Evolutionary conservation across 2,329 filamentous ascomycete genomes (phyloP), one percentile per base, ranked within the genome.

Genomic region (Metarhizium anisopliae): DNA sequence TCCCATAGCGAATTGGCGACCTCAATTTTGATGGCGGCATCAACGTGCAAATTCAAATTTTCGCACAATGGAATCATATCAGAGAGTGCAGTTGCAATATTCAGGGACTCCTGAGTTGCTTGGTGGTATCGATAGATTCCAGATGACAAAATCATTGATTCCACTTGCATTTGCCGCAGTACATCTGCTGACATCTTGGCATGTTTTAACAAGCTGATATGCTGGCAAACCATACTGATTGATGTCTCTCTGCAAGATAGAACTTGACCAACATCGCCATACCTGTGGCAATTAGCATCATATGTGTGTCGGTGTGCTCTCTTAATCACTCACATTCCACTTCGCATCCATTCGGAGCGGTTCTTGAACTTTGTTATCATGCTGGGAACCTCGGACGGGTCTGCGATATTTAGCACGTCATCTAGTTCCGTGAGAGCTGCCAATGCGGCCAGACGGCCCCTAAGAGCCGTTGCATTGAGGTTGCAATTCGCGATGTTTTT

Each of bases 1-100:
- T 95, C 90, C 93, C 94, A 99, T 1, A 99, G 75, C 6, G 95
- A 90, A 64, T 88, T 90, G 11, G 95, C 92, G 7, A 89, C 83
- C 68, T 97, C 94, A 54, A 93, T 82, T 60, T 86, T 84, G 43
- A 91, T 83, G 13, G 85, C 85, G 13, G 85, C 88, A 65, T 91
- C 87, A 49, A 96, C 83, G 56, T 85, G 81, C 2, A 97, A 72
- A 0, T 87, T 89, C n/a, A 90, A 70, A 0, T 81, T 76, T 58
- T 80, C 78, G 66, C 89, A 94, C 3, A 84, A 76, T 6, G 76
- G 68, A n/a, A 91, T 82, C 30, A 97, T 78, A 55, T 89, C 84
- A 13, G 84, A 88, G n/a, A 99, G 77, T 30, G 87, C 85, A 2
- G 92, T 94, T 13, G 91, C 88, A 13, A 91, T 83, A 60, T 91